phyloP scores from a whole-genome alignment of 208 protist genomes.

The Acanthamoeba divionensis region DNA sequence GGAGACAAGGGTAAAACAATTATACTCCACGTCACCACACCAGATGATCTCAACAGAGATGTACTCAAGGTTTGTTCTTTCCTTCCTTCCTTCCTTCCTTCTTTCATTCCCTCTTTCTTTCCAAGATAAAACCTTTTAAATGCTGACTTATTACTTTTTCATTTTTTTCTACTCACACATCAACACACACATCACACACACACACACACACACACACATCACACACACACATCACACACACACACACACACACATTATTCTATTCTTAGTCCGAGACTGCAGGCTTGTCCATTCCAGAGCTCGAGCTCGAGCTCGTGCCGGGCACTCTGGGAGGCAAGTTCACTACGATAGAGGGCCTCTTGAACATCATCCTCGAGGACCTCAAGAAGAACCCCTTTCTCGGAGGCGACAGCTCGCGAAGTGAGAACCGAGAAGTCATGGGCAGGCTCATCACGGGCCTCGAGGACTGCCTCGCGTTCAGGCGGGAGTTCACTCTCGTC shows the following conservation, averaged over 20 bases:
- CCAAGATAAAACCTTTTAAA: neutral
- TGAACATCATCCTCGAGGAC: slow-evolving; percentile 65
- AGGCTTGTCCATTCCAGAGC: slow-evolving; percentile 74
- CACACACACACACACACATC: neutral
- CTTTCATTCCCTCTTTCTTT: neutral
- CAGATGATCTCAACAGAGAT: slow-evolving; percentile 79
- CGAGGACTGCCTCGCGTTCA: slow-evolving; percentile 51
- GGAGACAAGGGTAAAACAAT: slow-evolving; percentile 62
- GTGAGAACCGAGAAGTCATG: slow-evolving; percentile 18
- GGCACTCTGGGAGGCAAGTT: slow-evolving; percentile 83
- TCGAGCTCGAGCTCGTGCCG: slow-evolving; percentile 70
- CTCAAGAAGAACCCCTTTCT: slow-evolving; percentile 74
- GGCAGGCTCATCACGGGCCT: slow-evolving; percentile 49
- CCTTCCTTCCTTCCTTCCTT: slow-evolving; percentile 6
- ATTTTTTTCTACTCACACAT: too few species aligned
- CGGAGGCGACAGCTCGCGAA: slow-evolving; percentile 65
- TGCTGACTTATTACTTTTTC: too few species aligned
- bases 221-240: too few species aligned
- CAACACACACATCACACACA: neutral
- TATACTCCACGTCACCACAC: slow-evolving; percentile 69
- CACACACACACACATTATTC: neutral
- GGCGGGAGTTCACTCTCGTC: slow-evolving; percentile 72
- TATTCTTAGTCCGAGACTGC: slow-evolving; percentile 77
- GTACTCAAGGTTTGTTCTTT: slow-evolving; percentile 78
- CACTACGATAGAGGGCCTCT: slow-evolving; percentile 85